Percentiles rank a stretch among this genome's conserved stretches.
Conservation (phyloP, 208 protist genomes). For the Acanthamoeba lugdunensis region DNA sequence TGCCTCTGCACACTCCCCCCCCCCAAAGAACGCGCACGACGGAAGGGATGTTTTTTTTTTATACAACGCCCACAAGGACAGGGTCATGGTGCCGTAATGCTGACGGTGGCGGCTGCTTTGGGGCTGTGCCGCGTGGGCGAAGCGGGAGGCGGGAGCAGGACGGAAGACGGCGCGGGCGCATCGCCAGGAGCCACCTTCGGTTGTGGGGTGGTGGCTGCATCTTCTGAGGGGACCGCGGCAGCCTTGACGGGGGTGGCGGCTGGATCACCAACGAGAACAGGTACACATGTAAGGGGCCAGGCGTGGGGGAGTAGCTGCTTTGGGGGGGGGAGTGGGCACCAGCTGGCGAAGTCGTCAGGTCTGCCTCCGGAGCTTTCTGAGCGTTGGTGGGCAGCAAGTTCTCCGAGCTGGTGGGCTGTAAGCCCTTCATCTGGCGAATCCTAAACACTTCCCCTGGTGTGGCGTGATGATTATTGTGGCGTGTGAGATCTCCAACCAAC, state of each 20-base stretch:
- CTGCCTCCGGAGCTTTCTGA: background rate
- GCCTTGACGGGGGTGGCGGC: background rate
- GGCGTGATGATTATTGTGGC: background rate
- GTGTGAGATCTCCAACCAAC: background rate
- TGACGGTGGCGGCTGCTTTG: background rate
- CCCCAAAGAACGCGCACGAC: no score
- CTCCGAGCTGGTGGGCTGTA: background rate
- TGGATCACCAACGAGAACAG: background rate
- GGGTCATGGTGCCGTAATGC: background rate
- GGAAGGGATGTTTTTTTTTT: no score
- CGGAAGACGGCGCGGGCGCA: background rate
- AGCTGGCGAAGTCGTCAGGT: no score
- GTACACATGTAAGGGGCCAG: background rate
- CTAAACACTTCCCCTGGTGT: background rate
- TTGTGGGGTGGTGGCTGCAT: background rate
- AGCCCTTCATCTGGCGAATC: slow-evolving; percentile 31
- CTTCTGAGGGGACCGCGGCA: background rate
- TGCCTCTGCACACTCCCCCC: no score
- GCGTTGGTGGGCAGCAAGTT: background rate
- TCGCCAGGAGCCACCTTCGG: background rate
- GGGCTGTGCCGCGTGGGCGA: background rate
- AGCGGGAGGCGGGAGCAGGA: background rate
- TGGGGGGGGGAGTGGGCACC: no score
- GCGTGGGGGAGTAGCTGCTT: no score
- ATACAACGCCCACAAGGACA: no score